Evolutionary conservation across 768 basidiomycete genomes (phyloP).

Genomic region (Panaeolus cyanescens): DNA sequence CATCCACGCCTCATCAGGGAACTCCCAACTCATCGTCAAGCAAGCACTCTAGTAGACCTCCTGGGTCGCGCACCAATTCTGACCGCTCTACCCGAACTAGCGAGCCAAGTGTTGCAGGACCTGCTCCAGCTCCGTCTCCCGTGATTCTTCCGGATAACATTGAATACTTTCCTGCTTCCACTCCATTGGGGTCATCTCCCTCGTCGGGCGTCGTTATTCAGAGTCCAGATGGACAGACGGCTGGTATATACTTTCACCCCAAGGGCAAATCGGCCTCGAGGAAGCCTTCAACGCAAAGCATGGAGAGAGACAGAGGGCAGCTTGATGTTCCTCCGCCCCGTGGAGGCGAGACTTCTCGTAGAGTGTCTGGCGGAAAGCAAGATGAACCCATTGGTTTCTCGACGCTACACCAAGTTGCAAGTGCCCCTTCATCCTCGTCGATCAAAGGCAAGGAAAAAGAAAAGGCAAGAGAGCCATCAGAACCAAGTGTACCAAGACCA

Average conservation of each 20-base stretch:
- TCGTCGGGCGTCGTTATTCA: constrained; percentile 90
- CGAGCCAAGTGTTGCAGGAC: constrained; percentile 42
- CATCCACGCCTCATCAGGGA: constrained; percentile 3
- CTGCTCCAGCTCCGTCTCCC: constrained; percentile 63
- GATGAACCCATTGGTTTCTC: constrained; percentile 30
- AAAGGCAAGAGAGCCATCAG: background rate
- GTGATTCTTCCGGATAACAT: constrained; percentile 68
- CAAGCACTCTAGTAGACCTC: constrained; percentile 43
- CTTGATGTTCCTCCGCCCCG: constrained; percentile 26
- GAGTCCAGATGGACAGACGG: constrained; percentile 88
- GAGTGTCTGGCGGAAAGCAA: constrained; percentile 20
- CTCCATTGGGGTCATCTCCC: constrained; percentile 71
- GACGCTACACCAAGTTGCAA: constrained; percentile 28
- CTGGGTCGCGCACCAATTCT: constrained; percentile 57
- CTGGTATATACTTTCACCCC: constrained; percentile 97
- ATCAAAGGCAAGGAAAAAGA: background rate
- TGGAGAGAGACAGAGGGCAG: constrained; percentile 51
- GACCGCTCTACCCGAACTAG: constrained; percentile 63
- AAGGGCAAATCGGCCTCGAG: constrained; percentile 40
- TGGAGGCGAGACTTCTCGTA: constrained; percentile 27
- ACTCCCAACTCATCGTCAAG: constrained; percentile 13
- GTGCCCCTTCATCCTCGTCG: constrained; percentile 4
- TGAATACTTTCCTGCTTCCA: constrained; percentile 74
- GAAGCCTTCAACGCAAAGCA: constrained; percentile 36
- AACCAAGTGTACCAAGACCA: background rate